phyloP scores from a whole-genome alignment of 2,329 filamentous ascomycete species.

The Graphiopsis chlorocephala region DNA sequence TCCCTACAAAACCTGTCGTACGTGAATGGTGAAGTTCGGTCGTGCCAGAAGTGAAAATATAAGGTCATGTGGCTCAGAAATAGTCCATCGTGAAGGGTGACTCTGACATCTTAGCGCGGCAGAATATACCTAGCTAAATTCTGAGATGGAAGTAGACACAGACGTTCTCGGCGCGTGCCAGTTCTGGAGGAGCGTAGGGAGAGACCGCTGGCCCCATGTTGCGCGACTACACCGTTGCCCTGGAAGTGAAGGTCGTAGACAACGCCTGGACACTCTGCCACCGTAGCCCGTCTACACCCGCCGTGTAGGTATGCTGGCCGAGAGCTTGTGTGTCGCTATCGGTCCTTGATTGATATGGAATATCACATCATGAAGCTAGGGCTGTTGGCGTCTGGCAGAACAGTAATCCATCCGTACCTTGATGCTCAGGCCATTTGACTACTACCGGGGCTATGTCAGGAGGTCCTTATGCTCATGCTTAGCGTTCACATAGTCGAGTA shows the following conservation, averaged over 20 bases:
- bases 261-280: neutral
- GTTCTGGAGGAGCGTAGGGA: neutral
- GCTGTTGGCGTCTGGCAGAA: neutral
- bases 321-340: neutral
- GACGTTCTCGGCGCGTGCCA: neutral
- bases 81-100: neutral
- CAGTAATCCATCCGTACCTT: neutral
- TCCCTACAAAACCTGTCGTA: neutral
- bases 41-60: neutral
- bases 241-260: neutral
- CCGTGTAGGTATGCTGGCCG: neutral
- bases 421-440: neutral
- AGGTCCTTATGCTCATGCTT: too few relatives aligned
- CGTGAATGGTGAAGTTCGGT: neutral
- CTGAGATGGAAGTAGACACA: neutral
- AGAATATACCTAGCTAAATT: neutral
- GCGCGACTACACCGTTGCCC: neutral
- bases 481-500: too few relatives aligned
- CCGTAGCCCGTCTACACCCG: neutral
- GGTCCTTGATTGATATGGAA: neutral
- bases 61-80: neutral
- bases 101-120: neutral
- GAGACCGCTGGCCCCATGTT: neutral
- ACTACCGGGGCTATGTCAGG: too few relatives aligned
- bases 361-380: neutral